Evolutionary conservation across 2,329 filamentous ascomycete species (phyloP), one percentile per base, ranked within the genome.

Genomic region (Alternaria sp.): DNA sequence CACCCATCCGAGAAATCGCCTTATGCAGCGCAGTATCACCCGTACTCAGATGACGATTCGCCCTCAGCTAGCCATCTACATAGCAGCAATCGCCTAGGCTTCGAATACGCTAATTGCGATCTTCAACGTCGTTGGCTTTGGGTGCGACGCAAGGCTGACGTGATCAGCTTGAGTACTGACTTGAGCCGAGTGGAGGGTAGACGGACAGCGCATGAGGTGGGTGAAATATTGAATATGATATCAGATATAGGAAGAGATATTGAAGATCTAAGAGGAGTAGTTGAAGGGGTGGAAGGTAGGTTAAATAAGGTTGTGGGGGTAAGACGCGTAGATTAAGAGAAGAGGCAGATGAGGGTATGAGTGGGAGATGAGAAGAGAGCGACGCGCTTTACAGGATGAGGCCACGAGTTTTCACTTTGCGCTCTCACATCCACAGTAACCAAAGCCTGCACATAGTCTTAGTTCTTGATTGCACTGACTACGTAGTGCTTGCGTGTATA

Each of bases 171-270:
- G 53, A 75, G 78, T 38, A 67, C 77, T 44, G 64, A 67, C 3
- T 53, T 82, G 54, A 74, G 65, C 58, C 65, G 79, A 44, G 67
- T 81, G 41, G 78, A 81, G 65, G 74, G 76, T 5, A 70, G 80
- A 52, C 63, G 80, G 48, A 81, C 78, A 9, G 68, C 71, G 36
- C 71, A 74, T 59, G 70, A 75, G 49, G 68, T 74, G 5, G 73
- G 69, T 0, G 62, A 67, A n/a, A 62, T 73, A n/a, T 16, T 66
- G 14, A 62, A 61, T 49, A 66, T 66, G 49, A 51, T 70, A 10
- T 58, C 58, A 2, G 52, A 72, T 49, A 66, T 71, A 52, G 71
- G 66, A 11, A 57, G 65, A 20, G 68, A 72, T 55, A 20, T 72
- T 28, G 57, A 69, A 28, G 63, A 67, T 40, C 53, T 70, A 30